Evolutionary conservation across 2,329 filamentous ascomycete genomes (phyloP).

Genomic region (Aspergillus sojae): DNA sequence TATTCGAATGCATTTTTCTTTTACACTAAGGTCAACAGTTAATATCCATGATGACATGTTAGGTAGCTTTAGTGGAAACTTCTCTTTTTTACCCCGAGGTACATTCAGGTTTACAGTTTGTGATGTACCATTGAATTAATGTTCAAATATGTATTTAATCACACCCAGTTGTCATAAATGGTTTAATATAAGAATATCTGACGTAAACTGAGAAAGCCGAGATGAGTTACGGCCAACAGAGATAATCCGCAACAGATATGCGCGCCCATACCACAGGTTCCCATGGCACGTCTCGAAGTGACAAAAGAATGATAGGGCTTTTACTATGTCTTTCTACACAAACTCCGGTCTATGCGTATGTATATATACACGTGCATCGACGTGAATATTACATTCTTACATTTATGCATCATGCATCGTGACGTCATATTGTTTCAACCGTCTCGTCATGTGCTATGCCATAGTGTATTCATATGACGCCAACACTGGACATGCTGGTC

Average conservation of each 20-base stretch:
- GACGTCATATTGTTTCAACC: neutral
- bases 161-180: neutral
- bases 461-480: neutral
- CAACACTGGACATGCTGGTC: slow-evolving; percentile 14
- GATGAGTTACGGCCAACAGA: neutral
- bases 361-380: neutral
- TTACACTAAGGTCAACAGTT: neutral
- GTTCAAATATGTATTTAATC: neutral
- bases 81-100: neutral
- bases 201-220: neutral
- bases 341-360: neutral
- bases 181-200: neutral
- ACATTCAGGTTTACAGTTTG: neutral
- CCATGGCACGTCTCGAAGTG: neutral
- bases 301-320: neutral
- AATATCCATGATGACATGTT: neutral
- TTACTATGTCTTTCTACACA: neutral
- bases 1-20: neutral
- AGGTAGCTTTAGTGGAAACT: neutral
- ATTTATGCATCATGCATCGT: neutral
- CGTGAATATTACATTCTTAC: neutral
- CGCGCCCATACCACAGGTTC: neutral
- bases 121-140: neutral
- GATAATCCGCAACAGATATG: neutral
- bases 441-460: neutral